Evolutionary conservation across 106 monocot genomes (phyloP).

Genomic region (Dendrobium catenatum): DNA sequence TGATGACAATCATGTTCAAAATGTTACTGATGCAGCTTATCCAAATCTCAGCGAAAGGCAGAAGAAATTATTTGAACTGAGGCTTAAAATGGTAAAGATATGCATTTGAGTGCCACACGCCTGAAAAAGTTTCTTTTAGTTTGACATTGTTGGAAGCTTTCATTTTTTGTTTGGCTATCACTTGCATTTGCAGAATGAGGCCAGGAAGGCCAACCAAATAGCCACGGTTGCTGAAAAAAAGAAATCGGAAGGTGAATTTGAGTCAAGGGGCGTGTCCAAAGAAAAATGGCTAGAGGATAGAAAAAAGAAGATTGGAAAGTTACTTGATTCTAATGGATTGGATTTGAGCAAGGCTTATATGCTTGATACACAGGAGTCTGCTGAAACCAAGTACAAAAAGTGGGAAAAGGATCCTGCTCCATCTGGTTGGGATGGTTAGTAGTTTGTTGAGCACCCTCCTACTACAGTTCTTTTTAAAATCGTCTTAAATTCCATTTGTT

Average conservation of each 20-base stretch:
- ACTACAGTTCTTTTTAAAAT: not conserved
- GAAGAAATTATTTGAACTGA: constrained; percentile 79
- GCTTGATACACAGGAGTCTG: constrained; percentile 95
- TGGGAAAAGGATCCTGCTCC: constrained; percentile 99
- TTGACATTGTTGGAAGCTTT: not conserved
- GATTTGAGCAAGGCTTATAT: constrained; percentile 94
- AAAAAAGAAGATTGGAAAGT: constrained; percentile 94
- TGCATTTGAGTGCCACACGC: not conserved
- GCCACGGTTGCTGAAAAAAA: constrained; percentile 88
- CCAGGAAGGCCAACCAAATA: constrained; percentile 84
- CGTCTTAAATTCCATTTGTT: not conserved
- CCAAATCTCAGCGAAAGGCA: constrained; percentile 71
- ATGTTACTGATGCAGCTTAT: constrained; percentile 38
- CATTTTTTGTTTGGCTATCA: constrained; percentile 2
- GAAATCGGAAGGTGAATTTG: constrained; percentile 63
- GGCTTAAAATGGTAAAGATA: constrained; percentile 71
- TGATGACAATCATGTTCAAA: constrained; percentile 12
- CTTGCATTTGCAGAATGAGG: constrained; percentile 68
- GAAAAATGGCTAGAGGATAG: constrained; percentile 95
- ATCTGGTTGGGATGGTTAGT: constrained; percentile 91
- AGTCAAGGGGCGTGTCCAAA: constrained; percentile 87
- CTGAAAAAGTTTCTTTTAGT: not conserved
- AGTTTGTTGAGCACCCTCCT: not conserved
- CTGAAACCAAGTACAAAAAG: constrained; percentile 93
- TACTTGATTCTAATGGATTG: constrained; percentile 93